phyloP scores from a whole-genome alignment of 805 yeast genomes.

The Suhomyces faveliae region DNA sequence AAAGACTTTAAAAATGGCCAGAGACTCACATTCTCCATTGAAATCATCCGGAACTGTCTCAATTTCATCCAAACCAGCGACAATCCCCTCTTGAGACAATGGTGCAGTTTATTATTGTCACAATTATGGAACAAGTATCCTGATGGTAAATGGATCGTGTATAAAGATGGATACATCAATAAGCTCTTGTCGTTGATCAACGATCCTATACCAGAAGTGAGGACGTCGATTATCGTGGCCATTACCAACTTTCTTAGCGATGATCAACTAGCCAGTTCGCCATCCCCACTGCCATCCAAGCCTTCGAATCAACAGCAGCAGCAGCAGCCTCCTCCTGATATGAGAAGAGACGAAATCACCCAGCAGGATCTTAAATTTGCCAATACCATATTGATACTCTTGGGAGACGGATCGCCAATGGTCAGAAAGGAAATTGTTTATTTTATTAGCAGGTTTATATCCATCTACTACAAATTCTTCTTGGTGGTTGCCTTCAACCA shows the following conservation, averaged over 20 bases:
- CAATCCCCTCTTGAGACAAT: constrained; percentile 83
- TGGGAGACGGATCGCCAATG: constrained; percentile 86
- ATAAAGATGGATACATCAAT: constrained; percentile 60
- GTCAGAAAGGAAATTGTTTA: constrained; percentile 83
- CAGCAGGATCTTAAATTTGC: constrained; percentile 73
- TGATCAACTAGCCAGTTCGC: constrained; percentile 11
- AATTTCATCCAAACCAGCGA: constrained; percentile 69
- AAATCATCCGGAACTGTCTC: constrained; percentile 65
- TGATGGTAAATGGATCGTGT: constrained; percentile 71
- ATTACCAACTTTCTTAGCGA: constrained; percentile 66
- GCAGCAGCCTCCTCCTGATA: constrained; percentile 20
- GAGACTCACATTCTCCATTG: constrained; percentile 71
- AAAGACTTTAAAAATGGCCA: constrained; percentile 80
- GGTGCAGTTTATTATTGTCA: constrained; percentile 81
- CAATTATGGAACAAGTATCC: constrained; percentile 72
- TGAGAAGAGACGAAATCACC: constrained; percentile 48
- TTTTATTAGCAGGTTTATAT: constrained; percentile 71
- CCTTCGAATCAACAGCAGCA: constrained; percentile 14
- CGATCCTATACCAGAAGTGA: constrained; percentile 94
- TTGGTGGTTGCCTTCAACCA: constrained; percentile 85
- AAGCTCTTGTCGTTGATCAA: constrained; percentile 57
- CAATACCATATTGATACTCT: constrained; percentile 59
- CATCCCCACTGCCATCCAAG: constrained; percentile 14
- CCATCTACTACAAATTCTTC: constrained; percentile 69
- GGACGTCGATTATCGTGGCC: constrained; percentile 79